Percentiles rank a stretch among this genome's conserved stretches.
These are phyloP conservation scores for Lonicera japonica DNA, from an alignment of 129 eudicot genomes.

Conservation along the genomic window DNA sequence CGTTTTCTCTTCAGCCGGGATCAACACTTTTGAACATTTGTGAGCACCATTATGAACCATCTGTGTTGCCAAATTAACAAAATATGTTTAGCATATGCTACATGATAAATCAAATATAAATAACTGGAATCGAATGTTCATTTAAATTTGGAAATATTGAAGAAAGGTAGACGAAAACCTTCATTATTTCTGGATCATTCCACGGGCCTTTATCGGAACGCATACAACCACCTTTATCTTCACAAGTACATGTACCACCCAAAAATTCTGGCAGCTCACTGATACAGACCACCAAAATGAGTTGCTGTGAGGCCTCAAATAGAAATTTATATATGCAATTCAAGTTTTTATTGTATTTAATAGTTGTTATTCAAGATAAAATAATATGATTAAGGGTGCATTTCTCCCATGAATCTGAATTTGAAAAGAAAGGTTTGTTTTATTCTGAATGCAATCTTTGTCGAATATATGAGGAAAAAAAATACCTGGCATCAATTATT, in stretches of 20 bases:
- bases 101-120: background rate
- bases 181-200: conserved; percentile 89
- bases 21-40: conserved; percentile 47
- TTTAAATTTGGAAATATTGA: background rate
- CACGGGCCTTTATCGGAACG: conserved; percentile 94
- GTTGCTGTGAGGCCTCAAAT: background rate
- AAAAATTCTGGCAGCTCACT: conserved; percentile 90
- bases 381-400: too few relatives aligned
- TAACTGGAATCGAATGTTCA: background rate
- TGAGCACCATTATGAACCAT: conserved; percentile 85
- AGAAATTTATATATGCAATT: background rate
- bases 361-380: conserved; percentile 5
- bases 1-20: conserved; percentile 49
- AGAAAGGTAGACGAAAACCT: conserved; percentile 35
- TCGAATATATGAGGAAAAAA: background rate
- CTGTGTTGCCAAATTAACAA: conserved; percentile 29
- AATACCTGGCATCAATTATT: conserved; percentile 88
- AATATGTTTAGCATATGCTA: conserved; percentile 1
- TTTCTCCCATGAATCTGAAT: too few relatives aligned
- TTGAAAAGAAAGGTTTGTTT: too few relatives aligned
- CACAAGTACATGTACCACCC: conserved; percentile 94
- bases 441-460: background rate
- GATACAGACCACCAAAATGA: conserved; percentile 16
- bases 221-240: conserved; percentile 91
- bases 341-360: background rate